A percentile compares a stretch with the other conserved stretches of the same genome.
Evolutionary conservation across 176 grass and related monocot genomes (phyloP).

Genomic region (Miscanthus lutarioriparius): DNA sequence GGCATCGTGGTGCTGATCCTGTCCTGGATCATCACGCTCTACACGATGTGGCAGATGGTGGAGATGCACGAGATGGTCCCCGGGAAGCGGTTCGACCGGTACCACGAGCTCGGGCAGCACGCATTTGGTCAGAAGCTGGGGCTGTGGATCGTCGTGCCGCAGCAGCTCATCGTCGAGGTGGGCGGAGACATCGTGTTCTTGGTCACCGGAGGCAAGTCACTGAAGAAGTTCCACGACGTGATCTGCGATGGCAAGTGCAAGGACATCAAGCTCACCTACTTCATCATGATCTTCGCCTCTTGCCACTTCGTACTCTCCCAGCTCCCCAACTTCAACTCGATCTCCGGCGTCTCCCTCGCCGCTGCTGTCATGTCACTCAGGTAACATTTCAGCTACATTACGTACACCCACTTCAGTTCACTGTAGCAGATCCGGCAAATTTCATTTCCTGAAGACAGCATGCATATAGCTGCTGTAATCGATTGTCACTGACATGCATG

Average conservation of each 20-base stretch:
- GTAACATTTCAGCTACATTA: neutral
- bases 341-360: conserved; percentile 80
- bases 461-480: neutral
- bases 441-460: neutral
- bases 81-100: conserved; percentile 78
- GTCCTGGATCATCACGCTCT: conserved; percentile 85
- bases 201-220: conserved; percentile 83
- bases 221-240: conserved; percentile 79
- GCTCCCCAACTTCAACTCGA: conserved; percentile 93
- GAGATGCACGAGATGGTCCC: conserved; percentile 96
- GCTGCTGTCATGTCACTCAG: conserved; percentile 94
- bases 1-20: conserved; percentile 67
- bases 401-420: neutral
- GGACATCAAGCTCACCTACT: conserved; percentile 74
- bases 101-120: conserved; percentile 89
- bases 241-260: conserved; percentile 62
- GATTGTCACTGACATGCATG: neutral
- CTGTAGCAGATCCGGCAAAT: neutral
- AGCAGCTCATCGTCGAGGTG: conserved; percentile 79
- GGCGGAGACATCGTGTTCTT: conserved; percentile 84
- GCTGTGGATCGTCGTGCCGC: conserved; percentile 79
- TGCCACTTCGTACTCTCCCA: conserved; percentile 79
- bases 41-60: conserved; percentile 98
- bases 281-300: conserved; percentile 88
- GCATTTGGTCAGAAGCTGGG: conserved; percentile 76